phyloP scores from a whole-genome alignment of 176 grass and related monocot genomes.

The Miscanthus lutarioriparius region DNA sequence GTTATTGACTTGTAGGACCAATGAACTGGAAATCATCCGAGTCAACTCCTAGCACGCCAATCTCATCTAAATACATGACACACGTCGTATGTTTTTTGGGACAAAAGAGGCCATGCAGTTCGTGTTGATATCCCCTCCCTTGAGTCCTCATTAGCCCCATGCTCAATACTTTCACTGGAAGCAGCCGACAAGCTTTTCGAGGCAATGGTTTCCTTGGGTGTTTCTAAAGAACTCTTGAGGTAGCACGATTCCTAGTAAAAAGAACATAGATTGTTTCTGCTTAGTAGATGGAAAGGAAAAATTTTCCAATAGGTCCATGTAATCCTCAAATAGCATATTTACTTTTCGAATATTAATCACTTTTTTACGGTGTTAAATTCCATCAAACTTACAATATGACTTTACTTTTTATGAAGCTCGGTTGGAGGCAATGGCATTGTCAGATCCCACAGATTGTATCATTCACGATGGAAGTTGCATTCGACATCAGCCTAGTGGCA shows the following conservation, averaged over 20 bases:
- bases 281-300: slow-evolving; percentile 14
- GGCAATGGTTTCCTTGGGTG: neutral
- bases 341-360: neutral
- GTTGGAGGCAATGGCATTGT: slow-evolving; percentile 6
- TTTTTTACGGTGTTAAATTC: slow-evolving; percentile 1
- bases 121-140: neutral
- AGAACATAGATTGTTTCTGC: slow-evolving; percentile 4
- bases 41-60: neutral
- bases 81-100: neutral
- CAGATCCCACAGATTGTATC: slow-evolving; percentile 12
- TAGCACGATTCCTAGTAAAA: neutral
- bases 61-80: neutral
- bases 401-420: slow-evolving; percentile 27
- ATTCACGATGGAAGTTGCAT: neutral
- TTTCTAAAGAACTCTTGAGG: slow-evolving; percentile 4
- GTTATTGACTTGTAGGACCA: neutral
- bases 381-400: neutral
- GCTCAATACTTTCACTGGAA: neutral
- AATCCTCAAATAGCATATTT: neutral
- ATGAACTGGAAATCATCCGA: neutral
- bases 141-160: neutral
- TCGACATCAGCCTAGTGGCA: neutral
- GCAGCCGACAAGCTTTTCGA: too few relatives aligned
- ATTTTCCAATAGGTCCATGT: slow-evolving; percentile 21
- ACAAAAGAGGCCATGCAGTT: neutral